Percentiles rank a stretch among this genome's conserved stretches.
phyloP scores from a whole-genome alignment of 2,329 filamentous ascomycete genomes.

The Paecilomyces variotii region DNA sequence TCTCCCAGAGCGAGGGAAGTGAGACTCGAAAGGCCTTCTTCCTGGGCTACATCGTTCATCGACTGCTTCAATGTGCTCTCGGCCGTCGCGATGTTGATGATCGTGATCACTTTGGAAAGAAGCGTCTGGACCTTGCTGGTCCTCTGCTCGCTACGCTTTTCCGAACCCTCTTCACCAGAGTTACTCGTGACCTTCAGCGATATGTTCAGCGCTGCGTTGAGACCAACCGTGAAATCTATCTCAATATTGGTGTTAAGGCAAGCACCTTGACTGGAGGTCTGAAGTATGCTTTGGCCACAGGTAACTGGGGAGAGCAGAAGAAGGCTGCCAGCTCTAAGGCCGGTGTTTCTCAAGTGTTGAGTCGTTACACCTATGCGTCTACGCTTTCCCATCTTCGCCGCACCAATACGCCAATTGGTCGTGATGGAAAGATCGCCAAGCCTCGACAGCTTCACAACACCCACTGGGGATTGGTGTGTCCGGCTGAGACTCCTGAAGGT shows the following conservation, averaged over 20 bases:
- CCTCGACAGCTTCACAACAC: conserved; percentile 97
- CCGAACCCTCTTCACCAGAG: conserved; percentile 79
- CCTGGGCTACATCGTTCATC: conserved; percentile 97
- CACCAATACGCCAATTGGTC: conserved; percentile 94
- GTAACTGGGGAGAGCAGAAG: conserved; percentile 99
- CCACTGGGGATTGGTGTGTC: conserved; percentile 96
- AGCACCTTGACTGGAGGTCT: conserved; percentile 86
- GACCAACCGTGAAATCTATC: conserved; percentile 77
- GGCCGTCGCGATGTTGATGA: conserved; percentile 92
- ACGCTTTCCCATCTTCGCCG: conserved; percentile 93
- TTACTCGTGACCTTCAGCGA: conserved; percentile 83
- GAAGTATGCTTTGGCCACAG: conserved; percentile 93
- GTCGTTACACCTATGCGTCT: conserved; percentile 94
- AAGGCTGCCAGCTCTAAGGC: conserved; percentile 92
- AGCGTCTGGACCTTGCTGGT: conserved; percentile 89
- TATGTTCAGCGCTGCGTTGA: conserved; percentile 92
- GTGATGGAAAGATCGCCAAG: conserved; percentile 97
- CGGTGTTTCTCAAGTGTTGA: conserved; percentile 95
- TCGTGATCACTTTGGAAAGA: conserved; percentile 98
- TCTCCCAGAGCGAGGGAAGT: conserved; percentile 88
- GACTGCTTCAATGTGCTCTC: conserved; percentile 84
- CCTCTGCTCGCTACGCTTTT: conserved; percentile 94
- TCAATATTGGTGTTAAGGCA: conserved; percentile 84
- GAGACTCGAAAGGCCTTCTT: conserved; percentile 97
- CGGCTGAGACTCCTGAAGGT: conserved; percentile 94